Evolutionary conservation across 306 rosid species (phyloP), one percentile per base, ranked within the genome.

Genomic region (Alnus rubra): DNA sequence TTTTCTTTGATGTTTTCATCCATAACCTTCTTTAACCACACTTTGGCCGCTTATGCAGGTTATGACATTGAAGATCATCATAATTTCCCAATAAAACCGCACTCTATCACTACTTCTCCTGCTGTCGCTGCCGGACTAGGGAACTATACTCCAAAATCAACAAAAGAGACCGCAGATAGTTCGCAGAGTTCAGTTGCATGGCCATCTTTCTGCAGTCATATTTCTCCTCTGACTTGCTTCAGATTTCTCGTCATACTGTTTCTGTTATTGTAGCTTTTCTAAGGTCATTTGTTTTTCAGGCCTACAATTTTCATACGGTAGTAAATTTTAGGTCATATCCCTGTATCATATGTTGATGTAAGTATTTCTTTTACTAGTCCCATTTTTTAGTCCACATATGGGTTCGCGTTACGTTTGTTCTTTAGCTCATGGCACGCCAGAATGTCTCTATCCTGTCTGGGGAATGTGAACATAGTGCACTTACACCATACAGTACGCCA

Each of bases 91-190:
- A 16, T 31, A 73, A 84, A 82, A 78, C 81, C 86, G 56, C 82
- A 81, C 71, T 78, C 90, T 30, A 76, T 86, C 72, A 86, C 62
- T 0, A 88, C 86, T 19, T 94, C 93, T 84, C 98, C 97, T 44
- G 92, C 91, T 30, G 82, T 94, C 14, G 93, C 94, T 5, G 97
- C 84, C 1, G 97, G 97, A 69, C 65, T 89, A 44, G 83, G 88
- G 23, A 86, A 85, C 76, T 9, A 73, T 62, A 48, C 75, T 31
- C 73, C 87, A 39, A 86, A 87, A 74, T 83, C 92, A 45, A 76
- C 78, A 4, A 74, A 73, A 78, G 87, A 80, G 65, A 58, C 87
- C 18, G 28, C 75, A 62, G 75, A 72, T 82, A 67, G 76, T 69
- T 80, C 88, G 52, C 77, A 75, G 77, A 73, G 78, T 14, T 90